phyloP scores from a whole-genome alignment of 768 basidiomycete species.

The Panellus pusillus region DNA sequence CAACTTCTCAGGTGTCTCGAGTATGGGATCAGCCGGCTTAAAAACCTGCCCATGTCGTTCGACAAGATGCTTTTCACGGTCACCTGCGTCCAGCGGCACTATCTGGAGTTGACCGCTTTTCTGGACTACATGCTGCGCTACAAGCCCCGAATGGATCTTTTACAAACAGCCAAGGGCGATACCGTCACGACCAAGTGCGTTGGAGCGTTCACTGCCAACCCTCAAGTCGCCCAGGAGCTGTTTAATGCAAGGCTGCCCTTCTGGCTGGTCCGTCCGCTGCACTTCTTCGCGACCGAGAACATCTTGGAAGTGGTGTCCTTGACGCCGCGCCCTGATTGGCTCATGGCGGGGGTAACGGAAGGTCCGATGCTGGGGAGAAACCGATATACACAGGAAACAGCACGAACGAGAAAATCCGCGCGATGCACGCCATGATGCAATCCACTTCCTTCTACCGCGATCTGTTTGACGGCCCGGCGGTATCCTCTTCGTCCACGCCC shows the following conservation, averaged over 20 bases:
- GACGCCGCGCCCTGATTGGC: neutral
- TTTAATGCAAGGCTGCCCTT: slow-evolving; percentile 20
- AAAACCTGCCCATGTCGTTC: neutral
- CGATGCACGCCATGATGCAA: neutral
- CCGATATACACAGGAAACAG: neutral
- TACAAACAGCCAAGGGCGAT: neutral
- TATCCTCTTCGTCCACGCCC: too few relatives aligned
- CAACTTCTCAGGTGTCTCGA: neutral
- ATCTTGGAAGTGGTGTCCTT: neutral
- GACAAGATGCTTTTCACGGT: neutral
- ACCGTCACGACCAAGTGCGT: neutral
- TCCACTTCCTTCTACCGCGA: neutral
- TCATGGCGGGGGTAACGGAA: neutral
- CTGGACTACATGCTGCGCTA: slow-evolving; percentile 15
- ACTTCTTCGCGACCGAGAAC: neutral
- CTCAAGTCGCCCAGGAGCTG: slow-evolving; percentile 11
- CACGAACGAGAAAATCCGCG: neutral
- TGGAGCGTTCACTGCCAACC: slow-evolving; percentile 15
- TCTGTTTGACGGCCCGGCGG: too few relatives aligned
- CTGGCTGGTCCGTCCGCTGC: slow-evolving; percentile 20
- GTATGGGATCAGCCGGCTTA: neutral
- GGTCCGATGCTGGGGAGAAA: neutral
- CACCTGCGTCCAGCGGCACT: slow-evolving; percentile 16
- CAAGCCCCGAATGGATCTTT: slow-evolving; percentile 11
- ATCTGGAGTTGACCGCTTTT: slow-evolving; percentile 11